Base-by-base conservation (phyloP, 495 filamentous ascomycete species). In the Neurospora tetrasperma region DNA sequence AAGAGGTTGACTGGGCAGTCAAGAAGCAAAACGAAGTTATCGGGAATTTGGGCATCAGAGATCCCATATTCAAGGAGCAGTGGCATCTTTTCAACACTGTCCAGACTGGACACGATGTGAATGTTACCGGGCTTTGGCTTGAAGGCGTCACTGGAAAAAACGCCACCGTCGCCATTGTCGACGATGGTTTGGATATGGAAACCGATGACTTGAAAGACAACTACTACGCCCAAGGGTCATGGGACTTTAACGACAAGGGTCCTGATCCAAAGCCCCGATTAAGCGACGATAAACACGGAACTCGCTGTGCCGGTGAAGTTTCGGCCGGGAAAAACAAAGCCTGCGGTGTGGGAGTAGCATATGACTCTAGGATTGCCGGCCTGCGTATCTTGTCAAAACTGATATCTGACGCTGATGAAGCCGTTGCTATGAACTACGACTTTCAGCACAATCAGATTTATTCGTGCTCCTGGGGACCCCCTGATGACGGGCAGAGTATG, bases 401-500 rank as follows among this genome's bases (percentile, higher is more conserved):
- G n/a, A 97, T 99, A 75, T 90, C 90, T 70, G 96, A 99, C 81
- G 89, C 91, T 41, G 96, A 99, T 77, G 96, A 99, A 82, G 95
- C 96, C 39, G 84, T 89, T 2, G 92, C 96, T 27, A 90, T 99
- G 86, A 97, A 96, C 83, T 97, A 94, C 81, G 93, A 89, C 35
- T 96, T 88, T 77, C 90, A 98, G 75, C 85, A 93, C 46, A 99
- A 97, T 78, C 91, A 97, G 73, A 98, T 99, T 66, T 99, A 98
- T 82, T 99, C 96, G 11, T 99, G 96, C 82, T 98, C 95, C 0
- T 99, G 96, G 96, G 96, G 96, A 0, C 96, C 96, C 41, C 92
- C 92, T 5, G 96, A 99, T 76, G 94, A 98, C 79, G 96, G 96
- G 59, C 82, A 86, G 70, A 92, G 92, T 14, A 99, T 99, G 96